phyloP scores from a whole-genome alignment of 352 stramenopile species.

The Phytopythium litorale region DNA sequence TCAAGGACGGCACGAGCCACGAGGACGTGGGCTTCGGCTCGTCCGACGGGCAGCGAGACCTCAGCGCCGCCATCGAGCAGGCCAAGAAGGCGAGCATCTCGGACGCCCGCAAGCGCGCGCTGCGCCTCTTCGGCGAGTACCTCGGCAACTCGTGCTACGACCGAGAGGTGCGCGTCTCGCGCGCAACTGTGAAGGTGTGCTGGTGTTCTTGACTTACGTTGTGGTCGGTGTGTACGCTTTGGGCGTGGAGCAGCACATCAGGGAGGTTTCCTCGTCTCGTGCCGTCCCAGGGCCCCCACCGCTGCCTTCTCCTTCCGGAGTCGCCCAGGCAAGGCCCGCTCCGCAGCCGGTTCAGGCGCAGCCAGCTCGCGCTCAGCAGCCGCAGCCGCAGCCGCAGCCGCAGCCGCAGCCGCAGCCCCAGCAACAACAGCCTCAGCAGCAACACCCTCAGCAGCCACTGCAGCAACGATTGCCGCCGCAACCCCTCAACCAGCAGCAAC shows the following conservation, averaged over 20 bases:
- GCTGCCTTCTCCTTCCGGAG: slow-evolving; percentile 9
- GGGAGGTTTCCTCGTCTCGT: slow-evolving; percentile 63
- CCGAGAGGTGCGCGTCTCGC: slow-evolving; percentile 25
- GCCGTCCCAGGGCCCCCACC: slow-evolving; percentile 18
- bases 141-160: slow-evolving; percentile 88
- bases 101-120: slow-evolving; percentile 71
- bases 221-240: neutral
- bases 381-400: slow-evolving; percentile 8
- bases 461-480: slow-evolving; percentile 1
- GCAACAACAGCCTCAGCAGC: slow-evolving; percentile 4
- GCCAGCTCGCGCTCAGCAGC: neutral
- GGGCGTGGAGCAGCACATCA: slow-evolving; percentile 42
- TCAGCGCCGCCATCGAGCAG: slow-evolving; percentile 73
- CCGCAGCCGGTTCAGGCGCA: neutral
- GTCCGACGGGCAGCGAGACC: slow-evolving; percentile 70
- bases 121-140: slow-evolving; percentile 84
- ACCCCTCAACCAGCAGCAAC: neutral
- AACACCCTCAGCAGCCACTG: slow-evolving; percentile 5
- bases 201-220: too few relatives aligned
- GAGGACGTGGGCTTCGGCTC: slow-evolving; percentile 82
- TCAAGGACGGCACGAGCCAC: slow-evolving; percentile 82
- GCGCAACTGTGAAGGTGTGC: too few relatives aligned
- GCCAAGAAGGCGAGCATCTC: slow-evolving; percentile 88
- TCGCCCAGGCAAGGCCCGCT: neutral
- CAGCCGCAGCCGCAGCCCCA: slow-evolving; percentile 1